Evolutionary conservation across 2,329 filamentous ascomycete genomes (phyloP).

Genomic region (Xylariaceae sp.): DNA sequence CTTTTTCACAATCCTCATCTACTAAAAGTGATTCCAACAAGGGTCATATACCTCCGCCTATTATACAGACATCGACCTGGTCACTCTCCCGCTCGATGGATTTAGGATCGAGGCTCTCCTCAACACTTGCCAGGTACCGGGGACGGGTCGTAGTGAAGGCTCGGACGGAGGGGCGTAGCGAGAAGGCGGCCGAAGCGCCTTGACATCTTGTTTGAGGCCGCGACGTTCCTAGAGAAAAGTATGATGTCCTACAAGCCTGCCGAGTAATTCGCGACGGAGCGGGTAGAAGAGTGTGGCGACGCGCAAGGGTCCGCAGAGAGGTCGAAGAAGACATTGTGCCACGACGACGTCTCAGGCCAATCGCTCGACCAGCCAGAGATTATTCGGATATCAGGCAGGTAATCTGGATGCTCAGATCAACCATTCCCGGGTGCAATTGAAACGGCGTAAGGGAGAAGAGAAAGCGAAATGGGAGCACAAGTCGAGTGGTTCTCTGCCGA

Average conservation of each 20-base stretch:
- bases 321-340: conserved; percentile 29
- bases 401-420: not conserved
- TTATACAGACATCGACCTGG: conserved; percentile 92
- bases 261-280: conserved; percentile 20
- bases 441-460: not conserved
- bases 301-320: conserved; percentile 28
- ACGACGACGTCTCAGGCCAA: not conserved
- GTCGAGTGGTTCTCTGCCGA: conserved; percentile 6
- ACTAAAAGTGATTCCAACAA: conserved; percentile 16
- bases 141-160: conserved; percentile 37
- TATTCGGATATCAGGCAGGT: not conserved
- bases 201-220: conserved; percentile 18
- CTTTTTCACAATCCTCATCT: not conserved
- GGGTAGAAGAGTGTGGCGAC: conserved; percentile 26
- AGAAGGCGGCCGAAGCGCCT: conserved; percentile 13
- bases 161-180: conserved; percentile 24
- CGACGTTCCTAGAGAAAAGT: conserved; percentile 20
- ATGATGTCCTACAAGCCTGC: conserved; percentile 22
- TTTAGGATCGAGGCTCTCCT: conserved; percentile 61
- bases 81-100: conserved; percentile 82
- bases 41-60: conserved; percentile 66
- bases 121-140: conserved; percentile 32
- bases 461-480: not conserved
- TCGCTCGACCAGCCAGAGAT: not conserved
- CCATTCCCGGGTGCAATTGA: not conserved